Base-by-base conservation (phyloP, 73 alveolate genomes). In the Symbiodinium natans region DNA sequence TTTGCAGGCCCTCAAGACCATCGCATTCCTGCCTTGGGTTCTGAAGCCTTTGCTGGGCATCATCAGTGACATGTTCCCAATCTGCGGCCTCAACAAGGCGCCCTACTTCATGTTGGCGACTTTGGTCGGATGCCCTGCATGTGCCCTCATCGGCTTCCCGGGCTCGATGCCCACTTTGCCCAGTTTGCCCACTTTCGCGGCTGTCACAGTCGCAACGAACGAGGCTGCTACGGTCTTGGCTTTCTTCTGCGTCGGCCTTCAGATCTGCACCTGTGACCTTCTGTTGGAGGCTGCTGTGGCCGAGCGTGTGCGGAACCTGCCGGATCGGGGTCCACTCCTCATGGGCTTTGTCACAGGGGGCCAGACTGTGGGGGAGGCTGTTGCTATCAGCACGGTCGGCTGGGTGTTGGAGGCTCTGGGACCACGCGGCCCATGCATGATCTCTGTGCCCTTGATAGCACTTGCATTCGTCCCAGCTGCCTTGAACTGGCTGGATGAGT, bases 261-360 rank as follows among this genome's bases (percentile, higher is more conserved):
- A 87, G 94, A 87, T 56, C 42, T 87, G 94, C 94, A 87, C 85
- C 40, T 87, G 94, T 83, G 94, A 87, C 39, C 85, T 87, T 21
- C 85, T 87, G 71, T 4, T 87, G 42, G 94, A 87, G 94, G 94
- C 94, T 2, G 94, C 85, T 1, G 73, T 87, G 25, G 94, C 94
- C 7, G 94, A 87, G 39, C 94, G 85, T 15, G 68, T 87, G 71
- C 39, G 94, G 48, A 87, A 87, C 42, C 41, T 59, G n/a, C 94
- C 63, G 23, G 63, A 17, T 17, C 63, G 17, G 17, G 95, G 95
- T 10, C 97, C 97, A 27, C 40, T 54, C 29, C 48, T 90, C 59
- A 90, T 90, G 97, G 86, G 88, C 54, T 90, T 90, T n/a, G 82
- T 41, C 52, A 73, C 75, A 2, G 89, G 97, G 97, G 97, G 97